phyloP scores from a whole-genome alignment of 176 grass and related monocot genomes.

The Musa schizocarpa region DNA sequence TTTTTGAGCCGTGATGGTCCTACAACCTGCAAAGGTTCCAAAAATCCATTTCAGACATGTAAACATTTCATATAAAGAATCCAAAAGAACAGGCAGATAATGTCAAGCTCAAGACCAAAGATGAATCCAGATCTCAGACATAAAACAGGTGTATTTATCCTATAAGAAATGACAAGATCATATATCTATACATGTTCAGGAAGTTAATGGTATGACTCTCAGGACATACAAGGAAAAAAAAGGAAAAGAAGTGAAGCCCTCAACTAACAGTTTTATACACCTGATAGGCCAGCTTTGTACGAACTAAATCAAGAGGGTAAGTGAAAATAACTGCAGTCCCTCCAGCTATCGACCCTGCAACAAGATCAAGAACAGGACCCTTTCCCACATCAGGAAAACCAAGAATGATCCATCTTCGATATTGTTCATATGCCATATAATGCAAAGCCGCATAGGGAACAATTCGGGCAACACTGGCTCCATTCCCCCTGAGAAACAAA shows the following conservation, averaged over 20 bases:
- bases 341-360: constrained; percentile 76
- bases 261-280: constrained; percentile 18
- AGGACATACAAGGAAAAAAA: not conserved
- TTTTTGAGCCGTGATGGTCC: constrained; percentile 33
- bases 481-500: constrained; percentile 56
- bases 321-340: constrained; percentile 93
- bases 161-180: not conserved
- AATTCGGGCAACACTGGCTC: constrained; percentile 86
- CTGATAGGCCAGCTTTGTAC: constrained; percentile 93
- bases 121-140: not conserved
- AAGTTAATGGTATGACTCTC: not conserved
- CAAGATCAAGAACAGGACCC: constrained; percentile 82
- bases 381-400: constrained; percentile 66
- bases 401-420: constrained; percentile 85
- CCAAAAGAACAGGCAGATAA: not conserved
- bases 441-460: constrained; percentile 95
- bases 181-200: not conserved
- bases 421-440: constrained; percentile 99
- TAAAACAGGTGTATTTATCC: not conserved
- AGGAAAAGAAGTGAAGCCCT: constrained; percentile 4
- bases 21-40: constrained; percentile 38
- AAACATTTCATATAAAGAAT: not conserved
- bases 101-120: not conserved
- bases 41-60: not conserved
- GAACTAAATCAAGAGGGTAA: constrained; percentile 91